phyloP scores from a whole-genome alignment of 441 rosid species.

The Omphalea diandra region DNA sequence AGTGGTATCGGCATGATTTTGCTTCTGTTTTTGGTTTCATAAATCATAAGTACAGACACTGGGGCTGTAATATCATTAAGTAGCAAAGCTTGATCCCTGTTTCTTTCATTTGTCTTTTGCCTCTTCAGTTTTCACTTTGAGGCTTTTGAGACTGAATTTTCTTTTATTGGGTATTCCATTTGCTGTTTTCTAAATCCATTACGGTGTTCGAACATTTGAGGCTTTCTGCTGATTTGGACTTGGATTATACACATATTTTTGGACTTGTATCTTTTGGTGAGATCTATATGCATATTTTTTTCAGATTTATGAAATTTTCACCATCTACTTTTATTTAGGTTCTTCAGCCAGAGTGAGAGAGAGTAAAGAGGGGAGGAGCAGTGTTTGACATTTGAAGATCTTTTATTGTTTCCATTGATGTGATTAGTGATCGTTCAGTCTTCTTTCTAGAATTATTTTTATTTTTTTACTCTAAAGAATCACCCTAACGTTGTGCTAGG shows the following conservation, averaged over 20 bases:
- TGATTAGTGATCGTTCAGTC: constrained; percentile 3
- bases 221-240: not conserved
- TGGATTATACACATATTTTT: not conserved
- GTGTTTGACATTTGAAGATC: not conserved
- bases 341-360: not conserved
- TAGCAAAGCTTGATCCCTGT: constrained; percentile 16
- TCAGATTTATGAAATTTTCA: no score
- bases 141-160: not conserved
- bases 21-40: constrained; percentile 22
- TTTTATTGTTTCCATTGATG: not conserved
- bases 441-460: constrained; percentile 5
- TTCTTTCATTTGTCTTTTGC: constrained; percentile 18
- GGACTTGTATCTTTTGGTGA: not conserved
- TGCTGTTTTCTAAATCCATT: not conserved
- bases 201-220: not conserved
- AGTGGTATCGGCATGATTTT: constrained; percentile 48
- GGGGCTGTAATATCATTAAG: constrained; percentile 34
- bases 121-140: not conserved
- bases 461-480: constrained; percentile 17
- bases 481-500: constrained; percentile 31
- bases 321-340: not conserved
- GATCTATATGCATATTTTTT: no score
- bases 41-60: constrained; percentile 14
- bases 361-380: not conserved
- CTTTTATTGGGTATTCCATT: not conserved